Conservation (phyloP, 768 basidiomycete species). For the Phaffia tasmanica region DNA sequence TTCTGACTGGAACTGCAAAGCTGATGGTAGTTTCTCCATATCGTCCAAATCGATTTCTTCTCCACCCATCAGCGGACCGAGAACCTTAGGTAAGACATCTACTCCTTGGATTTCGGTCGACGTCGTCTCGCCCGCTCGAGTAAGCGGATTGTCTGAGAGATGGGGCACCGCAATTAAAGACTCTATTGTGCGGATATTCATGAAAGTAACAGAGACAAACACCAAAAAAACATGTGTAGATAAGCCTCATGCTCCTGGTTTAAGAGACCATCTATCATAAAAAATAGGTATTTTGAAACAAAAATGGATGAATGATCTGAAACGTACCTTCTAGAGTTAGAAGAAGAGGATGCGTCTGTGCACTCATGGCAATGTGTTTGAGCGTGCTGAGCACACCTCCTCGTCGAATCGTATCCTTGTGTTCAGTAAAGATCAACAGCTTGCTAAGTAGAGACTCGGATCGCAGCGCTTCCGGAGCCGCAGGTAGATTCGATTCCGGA, state of each 20-base stretch:
- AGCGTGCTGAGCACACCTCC: conserved; percentile 77
- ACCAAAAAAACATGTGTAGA: neutral
- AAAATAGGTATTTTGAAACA: no score
- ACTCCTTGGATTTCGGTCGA: conserved; percentile 53
- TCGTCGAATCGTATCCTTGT: conserved; percentile 70
- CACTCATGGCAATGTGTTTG: conserved; percentile 42
- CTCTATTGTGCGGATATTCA: conserved; percentile 1
- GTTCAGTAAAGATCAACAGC: conserved; percentile 77
- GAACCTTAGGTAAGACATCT: conserved; percentile 68
- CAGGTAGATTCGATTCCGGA: conserved; percentile 11
- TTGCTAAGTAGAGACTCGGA: conserved; percentile 70
- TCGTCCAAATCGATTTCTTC: conserved; percentile 92
- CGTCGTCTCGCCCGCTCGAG: conserved; percentile 44
- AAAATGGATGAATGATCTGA: neutral
- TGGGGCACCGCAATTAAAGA: conserved; percentile 20
- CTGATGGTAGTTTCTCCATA: conserved; percentile 70
- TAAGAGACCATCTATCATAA: no score
- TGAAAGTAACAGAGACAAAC: neutral
- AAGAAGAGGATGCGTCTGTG: conserved; percentile 32
- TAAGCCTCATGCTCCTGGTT: no score
- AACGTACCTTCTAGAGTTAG: conserved; percentile 36
- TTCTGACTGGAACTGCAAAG: conserved; percentile 75
- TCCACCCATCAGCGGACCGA: conserved; percentile 83
- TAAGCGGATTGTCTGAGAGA: conserved; percentile 12
- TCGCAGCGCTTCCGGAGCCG: conserved; percentile 36